phyloP scores from a whole-genome alignment of 495 filamentous ascomycete genomes.

The Cryomyces minteri region DNA sequence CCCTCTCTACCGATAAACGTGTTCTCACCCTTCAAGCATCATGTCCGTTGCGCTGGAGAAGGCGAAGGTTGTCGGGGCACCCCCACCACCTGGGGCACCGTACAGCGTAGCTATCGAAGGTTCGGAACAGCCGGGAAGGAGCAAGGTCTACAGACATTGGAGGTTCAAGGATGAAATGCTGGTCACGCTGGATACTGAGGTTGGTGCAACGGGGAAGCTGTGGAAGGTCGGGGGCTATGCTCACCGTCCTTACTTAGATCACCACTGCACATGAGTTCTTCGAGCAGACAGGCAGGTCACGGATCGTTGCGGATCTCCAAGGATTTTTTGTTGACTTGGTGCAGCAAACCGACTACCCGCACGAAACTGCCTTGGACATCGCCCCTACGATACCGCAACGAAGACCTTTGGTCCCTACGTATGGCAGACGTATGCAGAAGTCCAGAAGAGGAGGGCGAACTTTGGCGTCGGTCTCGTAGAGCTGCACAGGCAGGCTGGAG shows the following conservation, averaged over 20 bases:
- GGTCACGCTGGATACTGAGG: conserved; percentile 53
- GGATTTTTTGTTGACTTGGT: background rate
- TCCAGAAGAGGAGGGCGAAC: conserved; percentile 61
- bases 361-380: conserved; percentile 54
- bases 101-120: conserved; percentile 54
- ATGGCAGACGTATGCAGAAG: conserved; percentile 71
- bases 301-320: background rate
- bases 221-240: background rate
- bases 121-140: conserved; percentile 52
- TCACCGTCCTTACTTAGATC: conserved; percentile 21
- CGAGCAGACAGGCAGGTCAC: conserved; percentile 37
- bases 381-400: conserved; percentile 57
- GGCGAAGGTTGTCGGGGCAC: conserved; percentile 2
- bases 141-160: conserved; percentile 69
- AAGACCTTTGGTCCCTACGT: conserved; percentile 61
- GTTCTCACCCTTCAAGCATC: too few relatives aligned
- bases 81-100: conserved; percentile 40
- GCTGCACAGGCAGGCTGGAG: conserved; percentile 52
- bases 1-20: too few relatives aligned
- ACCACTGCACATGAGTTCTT: conserved; percentile 68
- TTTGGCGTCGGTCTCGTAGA: conserved; percentile 77
- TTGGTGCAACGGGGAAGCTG: conserved; percentile 15
- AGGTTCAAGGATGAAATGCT: conserved; percentile 52
- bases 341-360: conserved; percentile 39
- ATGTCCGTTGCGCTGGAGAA: too few relatives aligned